A percentile compares a stretch with the other conserved stretches of the same genome.
These are phyloP conservation scores for Limonium bicolor DNA, from an alignment of 148 eudicot genomes.

Conservation along the genomic window DNA sequence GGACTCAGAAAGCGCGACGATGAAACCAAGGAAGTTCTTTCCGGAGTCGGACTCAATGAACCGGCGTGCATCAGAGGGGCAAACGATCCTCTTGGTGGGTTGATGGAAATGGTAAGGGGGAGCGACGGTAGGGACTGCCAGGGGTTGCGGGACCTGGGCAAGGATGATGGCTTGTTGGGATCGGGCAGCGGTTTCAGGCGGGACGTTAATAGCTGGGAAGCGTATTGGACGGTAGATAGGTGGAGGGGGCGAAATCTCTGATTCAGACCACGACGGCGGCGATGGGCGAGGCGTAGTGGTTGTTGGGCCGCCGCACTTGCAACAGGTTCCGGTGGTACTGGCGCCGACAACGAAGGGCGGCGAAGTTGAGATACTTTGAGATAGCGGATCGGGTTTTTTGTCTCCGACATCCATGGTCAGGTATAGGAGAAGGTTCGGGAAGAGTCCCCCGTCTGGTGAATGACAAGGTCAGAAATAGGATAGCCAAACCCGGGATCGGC, in stretches of 20 bases:
- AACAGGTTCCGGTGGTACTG: no score
- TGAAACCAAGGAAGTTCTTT: slow-evolving; percentile 53
- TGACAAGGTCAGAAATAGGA: no score
- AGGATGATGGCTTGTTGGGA: slow-evolving; percentile 57
- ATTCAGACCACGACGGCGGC: slow-evolving; percentile 4
- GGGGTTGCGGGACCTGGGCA: slow-evolving; percentile 64
- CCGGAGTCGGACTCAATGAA: slow-evolving; percentile 35
- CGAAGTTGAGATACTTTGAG: no score
- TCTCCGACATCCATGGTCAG: no score
- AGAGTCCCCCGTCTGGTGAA: no score
- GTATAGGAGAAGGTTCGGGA: no score
- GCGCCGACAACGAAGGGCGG: no score
- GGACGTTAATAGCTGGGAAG: slow-evolving; percentile 56
- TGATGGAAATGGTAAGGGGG: slow-evolving; percentile 51
- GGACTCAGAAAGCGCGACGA: slow-evolving; percentile 57
- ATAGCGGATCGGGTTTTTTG: no score
- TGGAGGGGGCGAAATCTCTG: slow-evolving; percentile 26
- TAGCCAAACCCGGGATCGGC: no score
- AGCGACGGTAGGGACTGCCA: slow-evolving; percentile 16
- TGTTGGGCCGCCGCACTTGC: slow-evolving; percentile 69
- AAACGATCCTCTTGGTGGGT: slow-evolving; percentile 44
- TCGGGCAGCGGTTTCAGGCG: slow-evolving; percentile 26
- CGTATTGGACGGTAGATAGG: slow-evolving; percentile 73
- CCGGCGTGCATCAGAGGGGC: slow-evolving; percentile 32
- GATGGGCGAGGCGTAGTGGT: slow-evolving; percentile 24